These are phyloP conservation scores for Pleoardoris graminearum DNA, from an alignment of 2,329 filamentous ascomycete genomes.

Conservation along the genomic window DNA sequence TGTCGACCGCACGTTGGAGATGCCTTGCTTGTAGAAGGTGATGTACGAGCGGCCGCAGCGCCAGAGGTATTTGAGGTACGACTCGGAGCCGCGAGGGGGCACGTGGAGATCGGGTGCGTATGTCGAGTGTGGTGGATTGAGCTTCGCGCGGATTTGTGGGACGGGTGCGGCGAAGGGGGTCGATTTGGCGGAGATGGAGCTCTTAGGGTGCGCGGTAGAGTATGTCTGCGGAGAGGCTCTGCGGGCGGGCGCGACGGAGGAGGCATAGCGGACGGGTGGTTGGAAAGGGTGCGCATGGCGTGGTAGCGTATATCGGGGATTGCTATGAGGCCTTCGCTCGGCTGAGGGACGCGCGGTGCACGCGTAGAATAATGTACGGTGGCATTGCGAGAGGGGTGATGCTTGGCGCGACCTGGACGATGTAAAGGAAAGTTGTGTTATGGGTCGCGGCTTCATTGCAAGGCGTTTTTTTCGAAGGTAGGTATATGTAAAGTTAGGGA, in stretches of 20 bases:
- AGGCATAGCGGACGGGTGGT: slow-evolving; percentile 8
- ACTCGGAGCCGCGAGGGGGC: slow-evolving; percentile 57
- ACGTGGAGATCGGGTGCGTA: slow-evolving; percentile 70
- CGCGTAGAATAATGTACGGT: slow-evolving; percentile 4
- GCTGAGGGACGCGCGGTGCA: slow-evolving; percentile 13
- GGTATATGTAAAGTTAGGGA: background rate
- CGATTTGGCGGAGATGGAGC: slow-evolving; percentile 9
- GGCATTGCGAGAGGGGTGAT: slow-evolving; percentile 6
- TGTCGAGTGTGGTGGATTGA: slow-evolving; percentile 75
- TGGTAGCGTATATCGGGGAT: background rate
- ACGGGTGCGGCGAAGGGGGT: slow-evolving; percentile 8
- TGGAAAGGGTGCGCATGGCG: background rate
- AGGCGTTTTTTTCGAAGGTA: slow-evolving; percentile 1
- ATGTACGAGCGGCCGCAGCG: slow-evolving; percentile 74
- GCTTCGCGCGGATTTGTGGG: slow-evolving; percentile 20
- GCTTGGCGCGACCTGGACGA: slow-evolving; percentile 1
- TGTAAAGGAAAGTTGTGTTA: slow-evolving; percentile 10
- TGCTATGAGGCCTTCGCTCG: background rate
- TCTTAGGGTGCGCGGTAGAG: background rate
- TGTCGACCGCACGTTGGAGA: slow-evolving; percentile 75
- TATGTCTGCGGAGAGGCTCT: background rate
- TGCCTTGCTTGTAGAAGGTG: slow-evolving; percentile 83
- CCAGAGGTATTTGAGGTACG: slow-evolving; percentile 59
- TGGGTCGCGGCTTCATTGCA: slow-evolving; percentile 30
- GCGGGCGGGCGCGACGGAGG: slow-evolving; percentile 2